Base-by-base conservation (phyloP, 2,329 filamentous ascomycete species). In the Exutisphaerella laricina region DNA sequence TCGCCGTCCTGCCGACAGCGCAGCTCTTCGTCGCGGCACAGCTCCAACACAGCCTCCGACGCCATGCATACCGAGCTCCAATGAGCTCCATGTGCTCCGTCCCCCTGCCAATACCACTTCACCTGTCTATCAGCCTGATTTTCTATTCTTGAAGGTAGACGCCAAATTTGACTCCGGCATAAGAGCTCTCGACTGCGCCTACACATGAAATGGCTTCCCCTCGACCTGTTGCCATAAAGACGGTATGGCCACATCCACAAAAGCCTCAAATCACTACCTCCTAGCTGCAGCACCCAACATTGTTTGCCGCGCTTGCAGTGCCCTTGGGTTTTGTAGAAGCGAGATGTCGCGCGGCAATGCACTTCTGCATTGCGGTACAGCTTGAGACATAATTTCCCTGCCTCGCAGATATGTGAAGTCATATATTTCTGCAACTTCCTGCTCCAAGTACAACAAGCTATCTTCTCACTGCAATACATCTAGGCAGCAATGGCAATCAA, bases 401-500 rank as follows among this genome's bases (percentile, higher is more conserved):
- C 32, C 32, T 21, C 32, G 14, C 32, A 35, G 4, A 22, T 35
- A 21, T 20, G 36, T 30, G 29, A n/a, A n/a, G n/a, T n/a, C n/a
- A 36, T 32, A 38, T 39, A 17, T 18, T 28, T 44, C 20, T 12
- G 22, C 20, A 14, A 18, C 29, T 10, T 38, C 18, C 9, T 38
- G 23, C 13, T 8, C 28, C 28, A 25, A 26, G 14, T 26, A n/a
- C n/a, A n/a, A n/a, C 21, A 20, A 16, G 18, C 32, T 16, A 23
- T 5, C 30, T 20, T 29, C 18, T 17, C 16, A 29, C 14, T 28
- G 23, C 20, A 6, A 23, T 39, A 34, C 35, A 16, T 32, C 12
- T 12, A 10, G 39, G n/a, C 17, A 21, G 23, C 32, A 32, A 51
- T 54, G 49, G 48, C 46, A 8, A 49, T 51, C 37, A 37, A 39